Base-by-base conservation (phyloP, 2,329 filamentous ascomycete species). In the Cryphonectria japonica region DNA sequence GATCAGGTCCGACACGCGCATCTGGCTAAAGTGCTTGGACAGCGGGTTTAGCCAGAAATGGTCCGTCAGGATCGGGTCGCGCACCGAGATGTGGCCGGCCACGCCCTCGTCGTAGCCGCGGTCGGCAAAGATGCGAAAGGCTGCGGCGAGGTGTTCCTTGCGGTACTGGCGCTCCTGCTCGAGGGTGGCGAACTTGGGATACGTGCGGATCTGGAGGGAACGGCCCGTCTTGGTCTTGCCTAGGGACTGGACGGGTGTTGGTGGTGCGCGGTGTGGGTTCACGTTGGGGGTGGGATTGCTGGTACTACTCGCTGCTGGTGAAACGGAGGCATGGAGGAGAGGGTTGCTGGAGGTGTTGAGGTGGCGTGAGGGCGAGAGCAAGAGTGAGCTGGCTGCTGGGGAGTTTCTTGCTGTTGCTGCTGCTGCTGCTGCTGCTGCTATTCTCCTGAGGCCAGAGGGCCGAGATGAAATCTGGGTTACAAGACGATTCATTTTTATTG, bases 1-100 rank as follows among this genome's bases (percentile, higher is more conserved):
- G 52, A 93, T 87, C 86, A 93, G 89, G 77, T 93, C 91, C 22
- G 84, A 86, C 0, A 90, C 89, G 71, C 87, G 88, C 68, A 93
- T 83, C 67, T 91, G 81, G 2, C 86, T 90, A 75, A 93, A 93
- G 78, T 93, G 91, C 29, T 83, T 82, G 2, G 88, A 89, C 0
- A 93, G 37, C 79, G 91, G 82, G 88, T 93, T 85, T 8, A 76
- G 70, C 75, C 75, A 76, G 61, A 76, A 76, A 37, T 75, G 74
- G 61, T 76, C 73, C 1, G 74, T 74, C 16, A 72, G 37, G 14
- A 76, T 71, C 0, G 75, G 75, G 39, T 76, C 75, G 29, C 75
- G 68, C 66, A 73, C 70, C 2, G 60, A 68, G 71, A 91, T 91
- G 78, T 91, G 89, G 1, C 89, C 88, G 5, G 83, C 82, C 80